Percentiles rank a stretch among this genome's conserved stretches.
Evolutionary conservation across 2,329 filamentous ascomycete species (phyloP).

Genomic region (Spiromastix sp.): DNA sequence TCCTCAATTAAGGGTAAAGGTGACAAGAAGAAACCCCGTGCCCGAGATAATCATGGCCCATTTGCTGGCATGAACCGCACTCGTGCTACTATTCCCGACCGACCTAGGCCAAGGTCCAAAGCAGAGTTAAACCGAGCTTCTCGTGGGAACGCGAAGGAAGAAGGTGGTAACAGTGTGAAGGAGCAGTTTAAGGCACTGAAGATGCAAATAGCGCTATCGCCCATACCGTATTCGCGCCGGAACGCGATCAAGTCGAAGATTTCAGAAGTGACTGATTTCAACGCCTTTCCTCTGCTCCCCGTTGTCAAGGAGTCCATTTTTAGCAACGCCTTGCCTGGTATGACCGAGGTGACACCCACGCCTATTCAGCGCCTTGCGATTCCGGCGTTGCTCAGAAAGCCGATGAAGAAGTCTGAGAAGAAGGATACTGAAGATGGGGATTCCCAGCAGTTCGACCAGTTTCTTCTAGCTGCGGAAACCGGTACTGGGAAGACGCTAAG

Average conservation of each 20-base stretch:
- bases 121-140: constrained; percentile 35
- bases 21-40: constrained; percentile 25
- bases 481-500: constrained; percentile 95
- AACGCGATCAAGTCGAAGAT: constrained; percentile 51
- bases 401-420: constrained; percentile 27
- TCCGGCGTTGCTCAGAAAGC: constrained; percentile 58
- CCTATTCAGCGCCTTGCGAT: constrained; percentile 85
- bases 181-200: constrained; percentile 70
- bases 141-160: constrained; percentile 23
- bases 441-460: constrained; percentile 49
- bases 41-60: constrained; percentile 39
- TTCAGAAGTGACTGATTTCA: constrained; percentile 63
- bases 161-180: constrained; percentile 30
- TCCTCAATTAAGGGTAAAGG: constrained; percentile 11
- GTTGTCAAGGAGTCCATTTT: constrained; percentile 59
- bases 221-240: constrained; percentile 63
- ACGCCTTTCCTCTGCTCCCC: constrained; percentile 67
- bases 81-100: constrained; percentile 26
- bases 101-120: constrained; percentile 24
- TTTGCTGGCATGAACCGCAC: constrained; percentile 52
- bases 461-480: constrained; percentile 86
- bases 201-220: constrained; percentile 75
- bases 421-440: constrained; percentile 19
- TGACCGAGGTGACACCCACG: constrained; percentile 70
- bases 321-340: constrained; percentile 61